Evolutionary conservation across 495 filamentous ascomycete genomes (phyloP), one percentile per base, ranked within the genome.

Genomic region (Schizothecium vesticola): DNA sequence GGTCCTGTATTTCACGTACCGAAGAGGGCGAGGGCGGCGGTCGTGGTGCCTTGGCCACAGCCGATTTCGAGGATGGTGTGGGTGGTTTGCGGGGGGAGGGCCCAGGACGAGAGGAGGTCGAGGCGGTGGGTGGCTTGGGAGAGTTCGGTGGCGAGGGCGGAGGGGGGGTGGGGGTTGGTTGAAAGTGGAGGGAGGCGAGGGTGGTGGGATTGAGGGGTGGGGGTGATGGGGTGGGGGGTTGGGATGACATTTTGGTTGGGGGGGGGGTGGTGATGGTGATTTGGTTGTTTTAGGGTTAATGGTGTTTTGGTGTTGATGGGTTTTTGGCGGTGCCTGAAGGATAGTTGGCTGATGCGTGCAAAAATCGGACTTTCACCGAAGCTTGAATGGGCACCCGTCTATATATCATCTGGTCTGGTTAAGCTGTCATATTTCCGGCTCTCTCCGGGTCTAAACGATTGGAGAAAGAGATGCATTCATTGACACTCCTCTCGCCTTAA

Each of bases 41-140:
- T 85, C 68, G 75, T 79, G 66, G 84, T 82, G 4, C 85, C 85
- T 67, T 86, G 85, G 21, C 85, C 85, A 74, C 85, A 86, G 60
- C 84, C 85, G 29, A 87, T 69, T 71, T 86, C 85, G 6, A 87
- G 78, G 33, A 86, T 71, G 36, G 80, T 19, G 75, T 73, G 57
- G 74, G 82, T 0, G 78, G 70, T 2, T 43, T 26, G 66, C 83
- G 79, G 64, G 63, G 13, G 9, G 43, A 67, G 63, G 43, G 63
- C 63, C 77, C 77, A 85, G 68, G 69, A 67, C 57, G 77, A 69
- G 51, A 84, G 67, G 60, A 85, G 74, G 24, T 67, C 58, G 25
- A 82, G 72, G 33, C 83, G 81, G 74, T 85, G 83, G 13, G 61
- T 26, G n/a, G 80, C 79, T 75, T 85, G 82, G 64, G 76, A 71